Evolutionary conservation across 2,329 filamentous ascomycete genomes (phyloP).

Genomic region (Fusarium protoensiforme): DNA sequence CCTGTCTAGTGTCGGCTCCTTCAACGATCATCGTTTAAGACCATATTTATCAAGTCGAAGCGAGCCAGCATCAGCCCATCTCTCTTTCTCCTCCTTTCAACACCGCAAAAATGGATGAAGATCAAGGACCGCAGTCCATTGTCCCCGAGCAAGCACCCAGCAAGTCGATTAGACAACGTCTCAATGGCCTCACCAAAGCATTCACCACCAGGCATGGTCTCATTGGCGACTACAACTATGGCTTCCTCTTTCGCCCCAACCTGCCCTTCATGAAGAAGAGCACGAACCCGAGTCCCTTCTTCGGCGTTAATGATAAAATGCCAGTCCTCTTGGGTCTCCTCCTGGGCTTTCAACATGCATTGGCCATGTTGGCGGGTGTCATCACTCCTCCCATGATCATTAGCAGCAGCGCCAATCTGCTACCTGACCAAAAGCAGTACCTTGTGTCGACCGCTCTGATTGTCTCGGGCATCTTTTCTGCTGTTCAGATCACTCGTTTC

Average conservation of each 20-base stretch:
- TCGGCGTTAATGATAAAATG: slow-evolving; percentile 83
- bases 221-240: slow-evolving; percentile 90
- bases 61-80: not conserved
- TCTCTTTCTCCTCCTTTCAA: slow-evolving; percentile 14
- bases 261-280: slow-evolving; percentile 81
- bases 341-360: slow-evolving; percentile 81
- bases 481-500: slow-evolving; percentile 82
- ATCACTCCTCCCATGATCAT: slow-evolving; percentile 85
- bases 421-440: slow-evolving; percentile 73
- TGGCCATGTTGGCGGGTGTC: slow-evolving; percentile 80
- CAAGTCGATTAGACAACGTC: slow-evolving; percentile 44
- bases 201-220: slow-evolving; percentile 76
- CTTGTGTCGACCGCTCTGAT: slow-evolving; percentile 83
- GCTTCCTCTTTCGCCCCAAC: slow-evolving; percentile 83
- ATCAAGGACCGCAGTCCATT: slow-evolving; percentile 63
- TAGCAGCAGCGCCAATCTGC: slow-evolving; percentile 71
- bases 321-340: slow-evolving; percentile 79
- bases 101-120: slow-evolving; percentile 62
- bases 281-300: slow-evolving; percentile 73
- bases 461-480: slow-evolving; percentile 79
- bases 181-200: slow-evolving; percentile 47
- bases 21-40: slow-evolving; percentile 8
- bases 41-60: slow-evolving; percentile 3
- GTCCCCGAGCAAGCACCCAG: slow-evolving; percentile 51
- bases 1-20: slow-evolving; percentile 8